Percentiles rank a stretch among this genome's conserved stretches.
Conservation (phyloP, 2,329 filamentous ascomycete genomes). For the Tolypocladium paradoxum region DNA sequence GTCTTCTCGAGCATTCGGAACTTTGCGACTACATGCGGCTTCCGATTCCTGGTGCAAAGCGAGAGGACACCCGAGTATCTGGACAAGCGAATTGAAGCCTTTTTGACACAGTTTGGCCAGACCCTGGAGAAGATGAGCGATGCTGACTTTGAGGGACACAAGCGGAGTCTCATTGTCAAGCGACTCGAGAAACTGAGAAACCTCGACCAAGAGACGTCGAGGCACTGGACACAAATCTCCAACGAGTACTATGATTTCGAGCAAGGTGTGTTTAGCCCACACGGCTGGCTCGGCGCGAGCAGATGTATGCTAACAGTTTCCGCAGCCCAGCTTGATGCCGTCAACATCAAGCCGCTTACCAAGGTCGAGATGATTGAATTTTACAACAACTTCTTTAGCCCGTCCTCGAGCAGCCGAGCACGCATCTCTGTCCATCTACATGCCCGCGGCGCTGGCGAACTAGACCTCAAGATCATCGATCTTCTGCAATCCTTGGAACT, state of each 20-base stretch:
- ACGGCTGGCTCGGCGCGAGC: background rate
- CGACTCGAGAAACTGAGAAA: conserved; percentile 89
- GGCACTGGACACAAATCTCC: conserved; percentile 77
- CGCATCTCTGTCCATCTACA: conserved; percentile 77
- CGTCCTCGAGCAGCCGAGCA: conserved; percentile 60
- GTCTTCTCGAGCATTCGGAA: conserved; percentile 73
- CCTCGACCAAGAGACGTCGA: conserved; percentile 68
- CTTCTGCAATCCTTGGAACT: conserved; percentile 25
- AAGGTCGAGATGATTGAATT: conserved; percentile 75
- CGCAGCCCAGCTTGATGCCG: conserved; percentile 64
- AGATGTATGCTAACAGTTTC: background rate
- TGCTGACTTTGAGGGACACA: conserved; percentile 80
- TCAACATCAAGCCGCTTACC: conserved; percentile 59
- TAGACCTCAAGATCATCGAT: conserved; percentile 33
- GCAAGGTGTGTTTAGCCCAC: conserved; percentile 49
- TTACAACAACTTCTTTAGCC: conserved; percentile 65
- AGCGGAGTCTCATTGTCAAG: conserved; percentile 78
- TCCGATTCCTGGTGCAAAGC: conserved; percentile 86
- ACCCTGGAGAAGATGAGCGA: conserved; percentile 67
- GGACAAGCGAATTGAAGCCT: conserved; percentile 77
- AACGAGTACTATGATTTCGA: conserved; percentile 86
- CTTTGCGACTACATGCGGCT: conserved; percentile 69
- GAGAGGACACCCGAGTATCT: conserved; percentile 77
- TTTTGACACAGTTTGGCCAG: conserved; percentile 57
- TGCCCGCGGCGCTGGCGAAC: conserved; percentile 50